These are phyloP conservation scores for Litchi chinensis DNA, from an alignment of 345 rosid genomes.

Conservation along the genomic window DNA sequence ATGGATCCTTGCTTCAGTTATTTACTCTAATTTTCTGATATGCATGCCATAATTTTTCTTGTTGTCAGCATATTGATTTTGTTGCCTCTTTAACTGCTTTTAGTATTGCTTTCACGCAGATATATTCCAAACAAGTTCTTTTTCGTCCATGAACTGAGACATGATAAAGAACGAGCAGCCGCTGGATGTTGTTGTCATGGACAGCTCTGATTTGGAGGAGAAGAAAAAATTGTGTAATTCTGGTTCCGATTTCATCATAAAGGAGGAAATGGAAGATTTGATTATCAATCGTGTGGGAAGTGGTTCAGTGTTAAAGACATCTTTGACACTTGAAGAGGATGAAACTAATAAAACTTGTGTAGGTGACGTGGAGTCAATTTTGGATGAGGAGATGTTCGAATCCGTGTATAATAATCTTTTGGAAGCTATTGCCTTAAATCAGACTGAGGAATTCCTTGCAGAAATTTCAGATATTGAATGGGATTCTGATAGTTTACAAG, in stretches of 20 bases:
- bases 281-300: slow-evolving; percentile 15
- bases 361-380: slow-evolving; percentile 24
- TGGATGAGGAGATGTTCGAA: slow-evolving; percentile 57
- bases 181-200: slow-evolving; percentile 22
- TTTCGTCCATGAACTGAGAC: too few relatives aligned
- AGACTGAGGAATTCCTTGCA: slow-evolving; percentile 38
- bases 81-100: not conserved
- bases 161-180: too few relatives aligned
- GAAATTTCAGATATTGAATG: slow-evolving; percentile 29
- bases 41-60: too few relatives aligned
- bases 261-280: slow-evolving; percentile 32
- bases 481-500: slow-evolving; percentile 38
- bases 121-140: not conserved
- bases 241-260: slow-evolving; percentile 23
- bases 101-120: not conserved
- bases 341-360: slow-evolving; percentile 10
- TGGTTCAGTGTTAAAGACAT: slow-evolving; percentile 17
- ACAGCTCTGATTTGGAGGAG: slow-evolving; percentile 27
- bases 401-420: slow-evolving; percentile 52
- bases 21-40: not conserved
- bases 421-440: slow-evolving; percentile 47
- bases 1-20: too few relatives aligned
- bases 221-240: too few relatives aligned
- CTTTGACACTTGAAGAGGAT: slow-evolving; percentile 36
- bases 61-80: too few relatives aligned